These are phyloP conservation scores for Trifolium fragiferum DNA, from an alignment of 306 rosid genomes.

Conservation along the genomic window DNA sequence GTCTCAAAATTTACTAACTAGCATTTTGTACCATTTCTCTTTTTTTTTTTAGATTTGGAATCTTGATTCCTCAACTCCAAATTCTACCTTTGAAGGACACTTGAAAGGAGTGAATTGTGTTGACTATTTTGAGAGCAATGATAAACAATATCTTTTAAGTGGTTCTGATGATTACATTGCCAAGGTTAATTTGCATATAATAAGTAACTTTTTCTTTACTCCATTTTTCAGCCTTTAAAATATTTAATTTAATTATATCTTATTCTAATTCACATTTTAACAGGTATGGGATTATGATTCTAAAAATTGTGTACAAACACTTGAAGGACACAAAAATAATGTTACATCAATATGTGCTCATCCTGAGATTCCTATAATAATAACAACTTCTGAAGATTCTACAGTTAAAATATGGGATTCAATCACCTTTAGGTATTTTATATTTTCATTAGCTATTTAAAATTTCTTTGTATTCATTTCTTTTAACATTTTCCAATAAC, in stretches of 20 bases:
- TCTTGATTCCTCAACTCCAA: constrained; percentile 55
- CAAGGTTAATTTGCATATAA: constrained; percentile 48
- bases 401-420: constrained; percentile 60
- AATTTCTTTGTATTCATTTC: not conserved
- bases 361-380: constrained; percentile 57
- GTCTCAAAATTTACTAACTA: not conserved
- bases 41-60: constrained; percentile 55
- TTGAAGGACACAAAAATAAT: constrained; percentile 66
- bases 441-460: not conserved
- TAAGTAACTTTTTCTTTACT: constrained; percentile 2
- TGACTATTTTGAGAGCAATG: constrained; percentile 51
- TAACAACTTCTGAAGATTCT: constrained; percentile 68
- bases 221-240: not conserved
- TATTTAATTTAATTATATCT: not conserved
- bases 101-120: constrained; percentile 63
- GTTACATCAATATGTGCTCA: constrained; percentile 55
- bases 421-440: constrained; percentile 45
- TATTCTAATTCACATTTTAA: constrained; percentile 12
- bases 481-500: not conserved
- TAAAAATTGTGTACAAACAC: constrained; percentile 47
- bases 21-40: constrained; percentile 2
- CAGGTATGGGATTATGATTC: constrained; percentile 63
- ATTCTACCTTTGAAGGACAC: constrained; percentile 61
- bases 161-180: constrained; percentile 72
- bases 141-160: constrained; percentile 55